Base-by-base conservation (phyloP, 768 basidiomycete species). In the Suillus clintonianus region DNA sequence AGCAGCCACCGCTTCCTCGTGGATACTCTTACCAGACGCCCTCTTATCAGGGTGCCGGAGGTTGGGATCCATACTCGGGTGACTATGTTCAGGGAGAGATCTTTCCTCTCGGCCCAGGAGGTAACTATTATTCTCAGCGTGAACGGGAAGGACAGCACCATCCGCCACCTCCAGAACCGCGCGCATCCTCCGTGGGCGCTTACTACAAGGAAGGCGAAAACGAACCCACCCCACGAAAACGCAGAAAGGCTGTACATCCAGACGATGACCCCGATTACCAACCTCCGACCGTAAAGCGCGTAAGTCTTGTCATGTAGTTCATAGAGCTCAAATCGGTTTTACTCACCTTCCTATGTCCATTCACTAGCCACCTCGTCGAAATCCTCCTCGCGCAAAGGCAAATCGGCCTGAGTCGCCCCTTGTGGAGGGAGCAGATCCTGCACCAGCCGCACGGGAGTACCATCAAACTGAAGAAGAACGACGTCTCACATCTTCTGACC, bases 401-500 rank as follows among this genome's bases (percentile, higher is more conserved):
- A 59, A 50, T 32, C 72, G 76, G 39, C 71, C 70, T 47, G 77
- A 71, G 47, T 70, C 66, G 15, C 76, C 73, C 17, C 65, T 72
- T 37, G 43, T 70, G 27, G 74, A 74, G 9, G 66, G 64, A 37
- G 56, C 67, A 32, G 74, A 74, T 36, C 53, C 48, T 17, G 66
- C 65, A 14, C 64, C 66, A 24, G n/a, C 64, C 15, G 60, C 57
- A 24, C 39, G 61, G 4, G 74, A 76, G 10, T 69, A 65, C 42
- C 72, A 64, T 57, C 73, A 69, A 41, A 68, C 68, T 17, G 78
- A 79, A 61, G 84, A 86, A 37, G 82, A 82, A 36, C 76, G 69
- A 54, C 77, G 78, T 43, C 77, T 85, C 14, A 75, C 78, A 13
- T 91, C 91, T 19, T 93, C 92, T 24, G 92, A 94, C 80, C 78